Base-by-base conservation (phyloP, 177 flowering plant species). In the Vitis hybrid region DNA sequence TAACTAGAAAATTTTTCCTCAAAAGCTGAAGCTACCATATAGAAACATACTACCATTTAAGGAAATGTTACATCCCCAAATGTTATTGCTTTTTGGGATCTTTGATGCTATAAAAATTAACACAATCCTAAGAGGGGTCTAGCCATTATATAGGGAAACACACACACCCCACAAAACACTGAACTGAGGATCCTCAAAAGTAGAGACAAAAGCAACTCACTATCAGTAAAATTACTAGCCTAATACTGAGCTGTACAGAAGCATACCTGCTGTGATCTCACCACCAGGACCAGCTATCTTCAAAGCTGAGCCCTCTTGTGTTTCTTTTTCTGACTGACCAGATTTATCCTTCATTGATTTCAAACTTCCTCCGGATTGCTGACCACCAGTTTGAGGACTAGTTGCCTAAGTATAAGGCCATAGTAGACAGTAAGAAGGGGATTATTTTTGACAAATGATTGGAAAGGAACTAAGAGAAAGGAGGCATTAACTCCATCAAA, bases 241-340 rank as follows among this genome's bases (percentile, higher is more conserved):
- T 24, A 35, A 35, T 3, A 63, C 32, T 2, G 24, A 15, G 10
- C 14, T 63, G 15, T 24, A 46, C 46, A 35, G 46, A 35, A 48
- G 78, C 77, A 65, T 62, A 93, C 98, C 98, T 83, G 98, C 98
- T 21, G 91, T 88, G 75, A 91, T 87, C 77, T 93, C 98, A 40
- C 94, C 96, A 66, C 77, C 93, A 58, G 97, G 85, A 15, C 97
- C 97, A 27, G 95, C 95, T 74, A 84, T 85, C 74, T 91, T 92
- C 75, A 91, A 71, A 19, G 71, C 85, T 8, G 97, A 73, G 17
- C 86, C 90, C 74, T 91, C 98, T 77, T 80, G 89, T 35, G 67
- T 80, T 69, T 93, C 98, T 73, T 90, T 93, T 55, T 89, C 98
- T 70, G 82, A 71, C 72, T 79, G 80, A 71, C 74, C 68, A 1